Evolutionary conservation across 768 basidiomycete genomes (phyloP), one percentile per base, ranked within the genome.

Genomic region (Galerina marginata): DNA sequence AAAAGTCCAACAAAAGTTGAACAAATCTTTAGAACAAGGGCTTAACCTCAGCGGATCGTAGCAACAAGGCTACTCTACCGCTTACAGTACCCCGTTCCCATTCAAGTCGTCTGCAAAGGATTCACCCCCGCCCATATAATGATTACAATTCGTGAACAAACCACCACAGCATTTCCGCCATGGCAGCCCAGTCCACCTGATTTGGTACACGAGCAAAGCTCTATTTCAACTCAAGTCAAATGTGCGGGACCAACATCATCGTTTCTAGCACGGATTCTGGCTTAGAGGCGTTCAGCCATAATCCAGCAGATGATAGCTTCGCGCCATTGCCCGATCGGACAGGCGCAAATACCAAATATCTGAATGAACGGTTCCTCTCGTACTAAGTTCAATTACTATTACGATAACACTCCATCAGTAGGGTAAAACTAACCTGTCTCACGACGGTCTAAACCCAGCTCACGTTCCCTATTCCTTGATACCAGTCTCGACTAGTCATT

Each of bases 371-470:
- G 87, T 89, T 88, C 87, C 87, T 88, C 86, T 87, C 83, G 84
- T 88, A 88, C 87, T 88, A 86, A 85, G 85, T 84, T 85, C 83
- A 85, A 88, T 87, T 88, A 86, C 86, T 84, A 81, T 88, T 83
- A 81, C 81, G 82, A 86, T 77, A 79, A 87, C 85, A 73, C 84
- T 83, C 82, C 86, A 88, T 87, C 85, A 88, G 85, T 86, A 89
- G 86, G 85, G 86, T 88, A 89, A 88, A 88, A 89, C 86, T 88
- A 89, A 88, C 86, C 87, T 88, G 86, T 89, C 87, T 87, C 86
- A 88, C 84, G 83, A 88, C 82, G 84, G 86, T 87, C 86, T 87
- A 88, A 88, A 87, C 86, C 86, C 86, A 87, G 86, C 86, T 86
- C 86, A 86, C 82, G 81, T 86, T 88, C 85, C 87, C 86, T 87